A percentile compares a stretch with the other conserved stretches of the same genome.
Conservation (phyloP, 2,329 filamentous ascomycete species). For the Colletotrichum sp. region DNA sequence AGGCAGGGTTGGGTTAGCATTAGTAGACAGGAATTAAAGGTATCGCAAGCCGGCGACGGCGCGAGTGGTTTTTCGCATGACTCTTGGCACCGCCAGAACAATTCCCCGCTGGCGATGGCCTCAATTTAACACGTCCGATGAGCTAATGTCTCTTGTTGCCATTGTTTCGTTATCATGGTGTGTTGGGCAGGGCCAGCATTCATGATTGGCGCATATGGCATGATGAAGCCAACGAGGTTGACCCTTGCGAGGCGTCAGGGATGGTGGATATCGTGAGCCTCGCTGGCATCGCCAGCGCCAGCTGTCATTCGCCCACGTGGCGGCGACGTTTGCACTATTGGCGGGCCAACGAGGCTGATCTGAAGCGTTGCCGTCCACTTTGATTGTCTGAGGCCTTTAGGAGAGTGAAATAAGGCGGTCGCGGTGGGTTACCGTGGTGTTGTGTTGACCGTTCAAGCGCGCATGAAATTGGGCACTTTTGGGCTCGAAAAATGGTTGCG, state of each 20-base stretch:
- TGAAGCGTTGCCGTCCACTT: background rate
- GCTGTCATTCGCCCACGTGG: constrained; percentile 3
- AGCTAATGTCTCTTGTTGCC: background rate
- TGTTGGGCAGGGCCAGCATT: background rate
- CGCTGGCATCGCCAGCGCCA: background rate
- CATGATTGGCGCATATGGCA: background rate
- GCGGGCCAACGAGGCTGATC: background rate
- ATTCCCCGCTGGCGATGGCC: no score
- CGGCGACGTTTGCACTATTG: background rate
- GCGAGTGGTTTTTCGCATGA: background rate
- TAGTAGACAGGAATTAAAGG: background rate
- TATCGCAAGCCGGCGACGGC: background rate
- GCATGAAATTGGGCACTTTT: background rate
- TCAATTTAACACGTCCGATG: background rate
- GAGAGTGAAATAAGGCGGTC: background rate
- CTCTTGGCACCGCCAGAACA: background rate
- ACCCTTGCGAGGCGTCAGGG: background rate
- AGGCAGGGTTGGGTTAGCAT: background rate
- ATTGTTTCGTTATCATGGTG: background rate
- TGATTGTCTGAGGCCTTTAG: background rate
- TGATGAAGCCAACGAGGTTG: constrained; percentile 4
- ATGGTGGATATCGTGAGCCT: background rate
- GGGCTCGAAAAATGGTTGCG: background rate
- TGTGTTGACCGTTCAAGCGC: background rate
- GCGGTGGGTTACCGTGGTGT: background rate